Percentiles rank a stretch among this genome's conserved stretches.
Evolutionary conservation across 2,329 filamentous ascomycete genomes (phyloP).

Genomic region (Aspergillus udagawae): DNA sequence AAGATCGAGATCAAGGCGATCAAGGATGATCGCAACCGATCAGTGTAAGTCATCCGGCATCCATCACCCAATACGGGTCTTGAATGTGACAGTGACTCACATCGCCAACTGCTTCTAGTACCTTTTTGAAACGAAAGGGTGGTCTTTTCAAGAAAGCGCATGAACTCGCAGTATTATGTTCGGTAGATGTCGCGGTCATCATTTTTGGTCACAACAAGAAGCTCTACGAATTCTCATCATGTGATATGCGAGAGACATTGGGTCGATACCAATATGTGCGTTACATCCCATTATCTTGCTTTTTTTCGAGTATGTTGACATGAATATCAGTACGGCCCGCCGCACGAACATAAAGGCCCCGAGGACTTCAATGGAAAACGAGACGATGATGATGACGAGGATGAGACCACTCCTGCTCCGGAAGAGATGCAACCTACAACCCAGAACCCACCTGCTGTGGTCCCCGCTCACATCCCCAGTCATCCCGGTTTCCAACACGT

Average conservation of each 20-base stretch:
- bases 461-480: slow-evolving; percentile 67
- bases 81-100: slow-evolving; percentile 2
- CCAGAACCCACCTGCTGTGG: slow-evolving; percentile 54
- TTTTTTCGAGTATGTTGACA: slow-evolving; percentile 3
- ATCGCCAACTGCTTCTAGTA: slow-evolving; percentile 51
- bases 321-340: slow-evolving; percentile 71
- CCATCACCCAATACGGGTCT: neutral
- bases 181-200: slow-evolving; percentile 96
- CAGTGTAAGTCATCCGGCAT: slow-evolving; percentile 67
- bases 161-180: slow-evolving; percentile 95
- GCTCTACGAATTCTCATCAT: slow-evolving; percentile 94
- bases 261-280: slow-evolving; percentile 85
- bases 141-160: slow-evolving; percentile 99
- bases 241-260: slow-evolving; percentile 88
- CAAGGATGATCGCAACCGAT: slow-evolving; percentile 96
- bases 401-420: slow-evolving; percentile 68
- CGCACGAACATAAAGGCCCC: slow-evolving; percentile 95
- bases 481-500: slow-evolving; percentile 72
- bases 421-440: slow-evolving; percentile 56
- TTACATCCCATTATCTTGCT: slow-evolving; percentile 21
- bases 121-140: slow-evolving; percentile 97
- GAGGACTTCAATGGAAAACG: slow-evolving; percentile 80
- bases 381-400: slow-evolving; percentile 73
- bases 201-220: slow-evolving; percentile 99
- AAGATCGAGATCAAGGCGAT: slow-evolving; percentile 99